Conservation (phyloP, 2,329 filamentous ascomycete species). For the Bipolaris victoriae region DNA sequence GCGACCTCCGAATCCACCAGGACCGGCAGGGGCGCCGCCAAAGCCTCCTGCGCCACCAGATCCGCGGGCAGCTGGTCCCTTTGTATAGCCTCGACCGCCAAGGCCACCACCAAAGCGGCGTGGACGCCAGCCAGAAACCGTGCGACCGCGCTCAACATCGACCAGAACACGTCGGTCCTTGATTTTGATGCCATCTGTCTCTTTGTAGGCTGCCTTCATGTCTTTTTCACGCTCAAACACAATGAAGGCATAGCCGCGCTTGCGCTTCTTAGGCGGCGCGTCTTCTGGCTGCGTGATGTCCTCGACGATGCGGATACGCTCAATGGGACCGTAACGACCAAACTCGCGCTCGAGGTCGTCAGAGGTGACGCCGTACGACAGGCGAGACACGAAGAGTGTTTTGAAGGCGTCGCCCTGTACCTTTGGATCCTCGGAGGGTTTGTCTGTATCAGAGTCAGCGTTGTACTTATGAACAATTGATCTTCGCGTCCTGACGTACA, state of each 20-base stretch:
- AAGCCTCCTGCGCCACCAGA: constrained; percentile 69
- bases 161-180: constrained; percentile 91
- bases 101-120: constrained; percentile 89
- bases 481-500: constrained; percentile 58
- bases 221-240: constrained; percentile 97
- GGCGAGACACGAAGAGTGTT: constrained; percentile 87
- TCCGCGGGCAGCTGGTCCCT: constrained; percentile 73
- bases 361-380: constrained; percentile 88
- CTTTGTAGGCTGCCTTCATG: constrained; percentile 97
- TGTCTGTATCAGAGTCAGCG: constrained; percentile 61
- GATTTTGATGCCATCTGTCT: constrained; percentile 86
- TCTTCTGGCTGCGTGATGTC: constrained; percentile 74
- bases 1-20: constrained; percentile 59
- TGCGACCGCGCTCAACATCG: constrained; percentile 94
- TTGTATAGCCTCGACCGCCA: constrained; percentile 91
- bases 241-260: constrained; percentile 93
- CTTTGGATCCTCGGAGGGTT: constrained; percentile 83
- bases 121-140: constrained; percentile 91
- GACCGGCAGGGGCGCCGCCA: constrained; percentile 59
- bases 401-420: constrained; percentile 93
- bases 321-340: constrained; percentile 89
- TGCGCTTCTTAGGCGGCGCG: constrained; percentile 65
- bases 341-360: constrained; percentile 94
- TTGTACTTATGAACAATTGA: not conserved
- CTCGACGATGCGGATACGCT: constrained; percentile 87